Evolutionary conservation across 2,329 filamentous ascomycete species (phyloP).

Genomic region (Arthroderma sp.): DNA sequence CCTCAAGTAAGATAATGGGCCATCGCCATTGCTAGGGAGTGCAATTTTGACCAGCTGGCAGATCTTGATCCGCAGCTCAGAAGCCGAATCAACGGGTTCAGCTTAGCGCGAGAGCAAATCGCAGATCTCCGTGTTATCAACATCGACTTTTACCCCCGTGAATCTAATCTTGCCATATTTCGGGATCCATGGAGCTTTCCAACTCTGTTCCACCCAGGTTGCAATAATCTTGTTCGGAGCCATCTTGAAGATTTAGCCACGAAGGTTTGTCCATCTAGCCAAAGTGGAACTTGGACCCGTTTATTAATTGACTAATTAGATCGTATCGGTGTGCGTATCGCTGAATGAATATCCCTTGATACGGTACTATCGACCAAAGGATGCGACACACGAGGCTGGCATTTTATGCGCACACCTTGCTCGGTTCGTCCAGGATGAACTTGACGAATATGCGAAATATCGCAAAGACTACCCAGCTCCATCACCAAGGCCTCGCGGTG

Average conservation of each 20-base stretch:
- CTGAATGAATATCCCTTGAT: constrained; percentile 91
- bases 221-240: constrained; percentile 66
- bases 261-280: constrained; percentile 47
- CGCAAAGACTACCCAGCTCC: constrained; percentile 70
- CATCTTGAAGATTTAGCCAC: constrained; percentile 80
- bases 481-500: constrained; percentile 60
- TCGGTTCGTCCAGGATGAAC: constrained; percentile 77
- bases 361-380: constrained; percentile 70
- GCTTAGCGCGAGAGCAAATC: constrained; percentile 57
- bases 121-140: constrained; percentile 71
- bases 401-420: constrained; percentile 82
- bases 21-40: not conserved
- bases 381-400: constrained; percentile 68
- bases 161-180: constrained; percentile 84
- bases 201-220: constrained; percentile 76
- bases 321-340: constrained; percentile 75
- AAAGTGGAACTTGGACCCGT: too few relatives aligned
- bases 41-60: constrained; percentile 17
- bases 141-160: constrained; percentile 78
- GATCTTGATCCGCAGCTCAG: constrained; percentile 58
- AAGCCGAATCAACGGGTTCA: constrained; percentile 60
- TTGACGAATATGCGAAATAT: constrained; percentile 77
- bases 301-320: constrained; percentile 33
- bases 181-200: constrained; percentile 94
- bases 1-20: constrained; percentile 39